Conservation (phyloP, 2,329 filamentous ascomycete genomes). For the Chalaropsis ovoidea region DNA sequence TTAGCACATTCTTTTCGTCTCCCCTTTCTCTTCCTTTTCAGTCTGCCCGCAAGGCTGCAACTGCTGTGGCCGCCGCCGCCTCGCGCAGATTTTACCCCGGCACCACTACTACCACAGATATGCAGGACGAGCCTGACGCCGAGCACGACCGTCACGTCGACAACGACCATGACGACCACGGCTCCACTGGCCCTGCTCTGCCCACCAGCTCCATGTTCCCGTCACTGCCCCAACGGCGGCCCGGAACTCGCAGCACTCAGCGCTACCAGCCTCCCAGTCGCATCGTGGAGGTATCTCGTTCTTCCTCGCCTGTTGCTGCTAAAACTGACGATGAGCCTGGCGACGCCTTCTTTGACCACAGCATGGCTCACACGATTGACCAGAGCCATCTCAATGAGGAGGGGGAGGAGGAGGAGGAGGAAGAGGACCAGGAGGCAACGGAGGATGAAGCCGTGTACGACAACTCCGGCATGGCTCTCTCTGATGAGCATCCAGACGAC, state of each 20-base stretch:
- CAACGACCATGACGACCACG: constrained; percentile 2
- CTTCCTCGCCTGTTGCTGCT: constrained; percentile 11
- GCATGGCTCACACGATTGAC: constrained; percentile 25
- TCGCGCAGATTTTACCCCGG: constrained; percentile 18
- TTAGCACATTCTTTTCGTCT: constrained; percentile 50
- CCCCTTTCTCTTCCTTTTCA: constrained; percentile 35
- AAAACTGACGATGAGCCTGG: constrained; percentile 16
- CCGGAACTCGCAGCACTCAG: not conserved
- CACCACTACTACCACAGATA: constrained; percentile 11
- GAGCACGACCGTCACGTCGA: constrained; percentile 4
- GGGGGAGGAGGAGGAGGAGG: constrained; percentile 1
- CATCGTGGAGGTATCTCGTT: constrained; percentile 6
- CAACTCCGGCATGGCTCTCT: not conserved
- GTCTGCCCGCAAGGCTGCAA: constrained; percentile 24
- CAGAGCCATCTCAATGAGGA: constrained; percentile 20
- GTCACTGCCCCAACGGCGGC: constrained; percentile 29
- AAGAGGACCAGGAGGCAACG: not conserved
- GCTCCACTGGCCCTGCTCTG: constrained; percentile 26
- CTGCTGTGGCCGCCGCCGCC: constrained; percentile 22
- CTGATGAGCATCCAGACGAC: not conserved
- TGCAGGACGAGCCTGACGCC: constrained; percentile 13
- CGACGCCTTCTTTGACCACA: constrained; percentile 20
- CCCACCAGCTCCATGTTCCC: constrained; percentile 37
- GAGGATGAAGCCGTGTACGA: not conserved
- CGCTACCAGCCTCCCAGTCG: constrained; percentile 7